Conservation (phyloP, 768 basidiomycete species). For the Auricularia heimuer region DNA sequence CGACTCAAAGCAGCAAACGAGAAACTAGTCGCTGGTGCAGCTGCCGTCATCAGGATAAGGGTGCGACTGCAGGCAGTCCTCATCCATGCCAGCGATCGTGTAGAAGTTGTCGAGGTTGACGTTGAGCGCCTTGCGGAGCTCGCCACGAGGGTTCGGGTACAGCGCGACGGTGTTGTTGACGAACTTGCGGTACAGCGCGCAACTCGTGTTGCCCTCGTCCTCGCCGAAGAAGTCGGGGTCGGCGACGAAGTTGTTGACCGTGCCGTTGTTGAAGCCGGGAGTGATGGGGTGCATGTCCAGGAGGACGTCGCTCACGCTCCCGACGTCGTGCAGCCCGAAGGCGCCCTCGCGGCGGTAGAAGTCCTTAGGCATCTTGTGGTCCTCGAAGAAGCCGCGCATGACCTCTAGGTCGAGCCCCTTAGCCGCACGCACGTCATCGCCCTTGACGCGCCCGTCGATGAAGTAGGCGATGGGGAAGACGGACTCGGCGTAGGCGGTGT, state of each 20-base stretch:
- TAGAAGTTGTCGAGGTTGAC: conserved; percentile 5
- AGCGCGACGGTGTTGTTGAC: conserved; percentile 1
- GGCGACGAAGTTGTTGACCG: neutral
- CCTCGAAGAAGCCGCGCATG: conserved; percentile 2
- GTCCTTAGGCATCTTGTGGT: conserved; percentile 1
- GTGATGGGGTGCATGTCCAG: neutral
- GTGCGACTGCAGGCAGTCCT: no score
- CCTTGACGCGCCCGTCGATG: conserved; percentile 2
- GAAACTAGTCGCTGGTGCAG: no score
- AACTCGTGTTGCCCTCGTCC: neutral
- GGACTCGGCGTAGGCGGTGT: conserved; percentile 5
- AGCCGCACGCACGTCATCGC: neutral
- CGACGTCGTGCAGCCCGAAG: neutral
- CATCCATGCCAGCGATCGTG: neutral
- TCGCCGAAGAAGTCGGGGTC: neutral
- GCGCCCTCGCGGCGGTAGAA: conserved; percentile 3
- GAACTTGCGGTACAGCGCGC: conserved; percentile 4
- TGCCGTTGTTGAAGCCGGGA: neutral
- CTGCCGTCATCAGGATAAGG: no score
- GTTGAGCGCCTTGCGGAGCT: neutral
- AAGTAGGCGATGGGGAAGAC: conserved; percentile 6
- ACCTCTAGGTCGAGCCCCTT: conserved; percentile 5
- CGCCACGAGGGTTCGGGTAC: conserved; percentile 7
- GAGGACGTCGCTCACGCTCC: neutral
- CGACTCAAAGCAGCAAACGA: no score